Base-by-base conservation (phyloP, 805 yeast species). In the Teunomyces kruisii region DNA sequence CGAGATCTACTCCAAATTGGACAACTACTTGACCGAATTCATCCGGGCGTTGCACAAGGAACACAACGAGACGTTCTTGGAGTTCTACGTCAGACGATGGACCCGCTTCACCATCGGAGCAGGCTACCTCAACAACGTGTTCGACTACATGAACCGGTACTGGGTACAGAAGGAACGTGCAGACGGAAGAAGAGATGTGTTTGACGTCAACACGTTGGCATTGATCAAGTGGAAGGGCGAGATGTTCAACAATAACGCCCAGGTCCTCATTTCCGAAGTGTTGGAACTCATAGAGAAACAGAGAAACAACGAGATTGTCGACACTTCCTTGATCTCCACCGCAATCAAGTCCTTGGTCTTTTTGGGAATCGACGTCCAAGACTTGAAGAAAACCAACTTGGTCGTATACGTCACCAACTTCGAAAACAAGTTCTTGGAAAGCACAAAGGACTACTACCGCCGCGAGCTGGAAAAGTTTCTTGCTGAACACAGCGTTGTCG, bases 131-230 rank as follows among this genome's bases (percentile, higher is more conserved):
- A 90, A 89, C 64, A 94, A 95, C 62, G 91, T 95, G 5, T 88
- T 94, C 58, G 97, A 92, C 63, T 94, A 94, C 66, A 83, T 94
- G 79, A 94, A 94, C 66, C 79, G 98, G 50, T 94, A 92, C 67
- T 94, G 99, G 99, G 97, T 95, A 36, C 87, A 86, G 55, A 91
- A 95, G 59, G 98, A 92, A 66, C 79, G 98, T 59, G 86, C 89
- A 35, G 97, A 92, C 62, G 97, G 97, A 13, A 81, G 88, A 57
- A 78, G 90, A 51, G 90, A 88, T 58, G 83, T 94, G 38, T 89
- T 83, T 64, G 99, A 94, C 65, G 95, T 95, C 16, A 84, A 90
- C 61, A 89, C 97, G 4, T 73, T 94, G 51, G 86, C 96, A 42
- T 71, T 92, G 42, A 75, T 90, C 53, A 84, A 88, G 40, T 94